phyloP scores from a whole-genome alignment of 495 filamentous ascomycete species.

The Penicillium samsonianum region DNA sequence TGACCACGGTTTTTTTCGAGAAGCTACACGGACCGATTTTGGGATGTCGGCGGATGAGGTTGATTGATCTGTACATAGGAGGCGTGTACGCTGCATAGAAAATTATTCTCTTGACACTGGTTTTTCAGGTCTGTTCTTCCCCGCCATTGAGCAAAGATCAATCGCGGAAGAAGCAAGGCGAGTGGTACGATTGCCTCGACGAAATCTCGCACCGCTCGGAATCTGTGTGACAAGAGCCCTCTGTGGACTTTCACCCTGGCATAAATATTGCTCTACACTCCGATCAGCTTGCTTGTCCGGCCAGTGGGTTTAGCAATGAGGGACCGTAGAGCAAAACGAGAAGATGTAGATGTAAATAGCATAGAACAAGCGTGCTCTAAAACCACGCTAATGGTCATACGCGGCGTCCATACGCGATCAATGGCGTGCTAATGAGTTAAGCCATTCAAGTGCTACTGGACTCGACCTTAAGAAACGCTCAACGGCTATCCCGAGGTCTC shows the following conservation, averaged over 20 bases:
- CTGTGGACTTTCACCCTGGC: not conserved
- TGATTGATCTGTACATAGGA: constrained; percentile 47
- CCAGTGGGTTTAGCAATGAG: not conserved
- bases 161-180: not conserved
- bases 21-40: constrained; percentile 16
- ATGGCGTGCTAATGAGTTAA: not conserved
- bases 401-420: not conserved
- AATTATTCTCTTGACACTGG: constrained; percentile 23
- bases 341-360: not conserved
- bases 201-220: not conserved
- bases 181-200: not conserved
- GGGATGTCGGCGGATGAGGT: constrained; percentile 23
- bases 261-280: not conserved
- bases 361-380: not conserved
- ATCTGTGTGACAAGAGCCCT: not conserved
- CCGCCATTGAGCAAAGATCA: not conserved
- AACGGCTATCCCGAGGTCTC: not conserved
- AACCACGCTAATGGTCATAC: not conserved
- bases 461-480: not conserved
- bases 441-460: not conserved
- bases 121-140: not conserved
- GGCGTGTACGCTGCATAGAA: constrained; percentile 47
- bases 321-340: not conserved
- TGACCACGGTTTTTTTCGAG: constrained; percentile 14
- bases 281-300: not conserved